Evolutionary conservation across 2,329 filamentous ascomycete genomes (phyloP).

Genomic region (Scolecobasidium constrictum): DNA sequence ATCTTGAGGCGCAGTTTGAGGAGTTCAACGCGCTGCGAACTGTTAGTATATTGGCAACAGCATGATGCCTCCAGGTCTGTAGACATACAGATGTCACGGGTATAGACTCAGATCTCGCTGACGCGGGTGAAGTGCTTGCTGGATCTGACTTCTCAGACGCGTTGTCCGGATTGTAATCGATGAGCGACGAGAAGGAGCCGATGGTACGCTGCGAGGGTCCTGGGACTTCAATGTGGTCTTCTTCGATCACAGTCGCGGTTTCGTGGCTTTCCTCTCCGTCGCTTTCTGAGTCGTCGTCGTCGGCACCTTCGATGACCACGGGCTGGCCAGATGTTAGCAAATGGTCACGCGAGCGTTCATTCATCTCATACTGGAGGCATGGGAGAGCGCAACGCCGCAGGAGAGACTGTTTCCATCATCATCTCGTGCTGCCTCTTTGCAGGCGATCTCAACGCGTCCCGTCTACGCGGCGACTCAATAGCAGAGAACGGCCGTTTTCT

Average conservation of each 20-base stretch:
- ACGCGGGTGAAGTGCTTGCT: not conserved
- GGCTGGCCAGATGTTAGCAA: constrained; percentile 3
- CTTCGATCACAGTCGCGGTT: not conserved
- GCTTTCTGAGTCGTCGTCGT: not conserved
- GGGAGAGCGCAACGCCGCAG: not conserved
- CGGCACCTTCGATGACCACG: constrained; percentile 3
- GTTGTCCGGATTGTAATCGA: constrained; percentile 33
- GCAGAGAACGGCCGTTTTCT: constrained; percentile 2
- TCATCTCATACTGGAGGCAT: constrained; percentile 4
- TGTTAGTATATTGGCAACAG: no score
- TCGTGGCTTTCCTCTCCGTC: constrained; percentile 3
- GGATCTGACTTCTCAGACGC: constrained; percentile 14
- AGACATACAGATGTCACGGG: not conserved
- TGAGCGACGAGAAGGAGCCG: constrained; percentile 34
- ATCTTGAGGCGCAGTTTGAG: constrained; percentile 58
- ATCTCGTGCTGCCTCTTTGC: not conserved
- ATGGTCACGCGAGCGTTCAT: no score
- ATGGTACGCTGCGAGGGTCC: constrained; percentile 14
- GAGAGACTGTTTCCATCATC: not conserved
- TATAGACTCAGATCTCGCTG: constrained; percentile 2
- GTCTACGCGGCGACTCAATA: not conserved
- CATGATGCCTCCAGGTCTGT: constrained; percentile 15
- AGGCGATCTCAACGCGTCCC: not conserved
- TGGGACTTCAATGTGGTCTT: constrained; percentile 1
- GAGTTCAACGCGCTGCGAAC: constrained; percentile 49